Percentiles rank a stretch among this genome's conserved stretches.
Evolutionary conservation across 352 stramenopile species (phyloP).

Genomic region (Phytophthora constricta): DNA sequence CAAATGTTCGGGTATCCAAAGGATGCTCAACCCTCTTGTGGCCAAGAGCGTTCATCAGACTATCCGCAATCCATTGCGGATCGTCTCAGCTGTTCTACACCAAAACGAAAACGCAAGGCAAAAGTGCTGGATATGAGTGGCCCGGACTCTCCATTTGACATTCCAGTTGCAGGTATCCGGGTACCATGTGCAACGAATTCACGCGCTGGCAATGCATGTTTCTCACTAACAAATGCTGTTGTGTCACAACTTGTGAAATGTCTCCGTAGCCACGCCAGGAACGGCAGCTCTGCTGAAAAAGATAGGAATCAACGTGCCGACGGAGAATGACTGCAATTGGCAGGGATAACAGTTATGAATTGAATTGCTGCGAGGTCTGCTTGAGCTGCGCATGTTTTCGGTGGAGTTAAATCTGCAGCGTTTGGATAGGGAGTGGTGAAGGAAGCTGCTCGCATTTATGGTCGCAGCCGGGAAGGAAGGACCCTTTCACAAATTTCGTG

Average conservation of each 20-base stretch:
- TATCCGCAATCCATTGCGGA: slow-evolving; percentile 12
- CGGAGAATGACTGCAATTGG: slow-evolving; percentile 22
- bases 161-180: slow-evolving; percentile 56
- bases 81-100: slow-evolving; percentile 18
- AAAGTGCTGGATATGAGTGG: slow-evolving; percentile 18
- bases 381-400: not conserved
- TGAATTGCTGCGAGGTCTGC: not conserved
- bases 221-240: no score
- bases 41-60: slow-evolving; percentile 12
- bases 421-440: no score
- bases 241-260: slow-evolving; percentile 7
- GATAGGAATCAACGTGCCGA: slow-evolving; percentile 50
- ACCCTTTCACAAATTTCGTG: no score
- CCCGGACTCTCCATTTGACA: slow-evolving; percentile 39
- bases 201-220: not conserved
- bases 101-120: slow-evolving; percentile 20
- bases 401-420: no score
- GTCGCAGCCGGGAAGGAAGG: no score
- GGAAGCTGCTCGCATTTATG: no score
- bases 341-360: not conserved
- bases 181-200: not conserved
- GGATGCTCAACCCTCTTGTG: not conserved
- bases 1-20: slow-evolving; percentile 28
- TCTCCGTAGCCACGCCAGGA: slow-evolving; percentile 39
- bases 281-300: slow-evolving; percentile 51